A percentile compares a stretch with the other conserved stretches of the same genome.
phyloP scores from a whole-genome alignment of 2,329 filamentous ascomycete genomes.

The Aspergillus floridensis region DNA sequence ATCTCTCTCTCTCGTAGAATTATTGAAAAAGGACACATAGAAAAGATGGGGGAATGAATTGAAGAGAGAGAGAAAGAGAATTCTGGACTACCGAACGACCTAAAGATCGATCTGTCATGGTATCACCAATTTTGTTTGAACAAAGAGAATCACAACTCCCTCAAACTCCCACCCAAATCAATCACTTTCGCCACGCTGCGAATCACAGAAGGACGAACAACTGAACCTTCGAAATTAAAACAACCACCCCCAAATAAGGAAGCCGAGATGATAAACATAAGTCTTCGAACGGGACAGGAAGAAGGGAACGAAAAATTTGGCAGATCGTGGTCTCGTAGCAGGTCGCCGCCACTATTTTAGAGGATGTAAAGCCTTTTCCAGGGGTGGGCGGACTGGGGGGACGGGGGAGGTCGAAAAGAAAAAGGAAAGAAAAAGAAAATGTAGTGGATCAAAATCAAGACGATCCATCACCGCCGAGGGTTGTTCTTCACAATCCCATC shows the following conservation, averaged over 20 bases:
- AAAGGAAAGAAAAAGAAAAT: not conserved
- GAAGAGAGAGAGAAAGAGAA: not conserved
- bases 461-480: conserved; percentile 30
- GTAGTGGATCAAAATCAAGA: not conserved
- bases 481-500: conserved; percentile 41
- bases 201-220: conserved; percentile 4
- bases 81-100: conserved; percentile 40
- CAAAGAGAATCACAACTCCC: conserved; percentile 1
- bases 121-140: not conserved
- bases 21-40: not conserved
- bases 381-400: too few relatives aligned
- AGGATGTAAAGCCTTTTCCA: not conserved
- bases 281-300: not conserved
- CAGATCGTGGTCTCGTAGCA: conserved; percentile 2
- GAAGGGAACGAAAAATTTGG: not conserved
- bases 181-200: conserved; percentile 13
- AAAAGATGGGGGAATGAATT: not conserved
- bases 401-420: not conserved
- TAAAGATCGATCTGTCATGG: not conserved
- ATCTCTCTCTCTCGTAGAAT: not conserved
- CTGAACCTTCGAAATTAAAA: not conserved
- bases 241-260: not conserved
- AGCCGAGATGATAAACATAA: not conserved
- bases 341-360: not conserved
- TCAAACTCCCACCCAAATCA: not conserved